Conservation (phyloP, 352 stramenopile genomes). For the Phytopythium sindhum region DNA sequence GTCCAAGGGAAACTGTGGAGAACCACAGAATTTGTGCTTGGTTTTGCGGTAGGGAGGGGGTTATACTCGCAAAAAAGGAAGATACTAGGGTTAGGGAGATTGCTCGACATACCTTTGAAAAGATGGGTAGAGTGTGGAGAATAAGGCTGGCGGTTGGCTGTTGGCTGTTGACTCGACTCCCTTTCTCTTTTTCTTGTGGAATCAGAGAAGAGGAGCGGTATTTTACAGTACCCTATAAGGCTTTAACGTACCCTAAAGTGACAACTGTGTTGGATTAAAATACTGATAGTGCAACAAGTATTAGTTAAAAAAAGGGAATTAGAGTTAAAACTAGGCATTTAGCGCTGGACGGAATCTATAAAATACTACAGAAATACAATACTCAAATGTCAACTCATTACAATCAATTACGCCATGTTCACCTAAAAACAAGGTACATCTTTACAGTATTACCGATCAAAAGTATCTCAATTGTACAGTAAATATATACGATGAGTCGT, state of each 20-base stretch:
- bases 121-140: neutral
- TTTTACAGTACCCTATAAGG: neutral
- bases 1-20: neutral
- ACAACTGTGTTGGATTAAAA: neutral
- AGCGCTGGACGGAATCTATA: neutral
- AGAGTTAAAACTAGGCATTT: neutral
- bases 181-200: constrained; percentile 4
- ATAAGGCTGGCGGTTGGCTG: neutral
- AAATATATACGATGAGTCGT: too few species aligned
- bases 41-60: neutral
- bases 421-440: too few species aligned
- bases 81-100: constrained; percentile 2
- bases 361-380: neutral
- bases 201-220: neutral
- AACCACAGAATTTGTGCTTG: constrained; percentile 1
- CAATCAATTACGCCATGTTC: neutral
- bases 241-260: too few species aligned
- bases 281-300: too few species aligned
- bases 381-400: neutral
- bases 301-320: neutral
- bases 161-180: neutral
- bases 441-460: neutral
- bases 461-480: neutral
- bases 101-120: neutral
- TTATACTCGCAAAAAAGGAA: neutral